Evolutionary conservation across 2,329 filamentous ascomycete genomes (phyloP).

Genomic region (Penicillium griseofulvum): DNA sequence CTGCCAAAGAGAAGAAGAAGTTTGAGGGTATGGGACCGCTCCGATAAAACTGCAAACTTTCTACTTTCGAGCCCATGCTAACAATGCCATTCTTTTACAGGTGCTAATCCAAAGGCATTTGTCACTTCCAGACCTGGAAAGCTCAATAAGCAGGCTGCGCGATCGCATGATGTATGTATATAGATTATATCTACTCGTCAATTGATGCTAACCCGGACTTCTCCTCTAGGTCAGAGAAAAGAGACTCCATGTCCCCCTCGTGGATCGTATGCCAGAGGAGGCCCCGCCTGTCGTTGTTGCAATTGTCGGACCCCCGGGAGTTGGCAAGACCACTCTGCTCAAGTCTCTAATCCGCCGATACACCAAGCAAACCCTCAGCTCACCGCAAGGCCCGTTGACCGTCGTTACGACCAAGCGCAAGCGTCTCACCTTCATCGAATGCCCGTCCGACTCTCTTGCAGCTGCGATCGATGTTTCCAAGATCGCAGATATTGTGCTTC

Average conservation of each 20-base stretch:
- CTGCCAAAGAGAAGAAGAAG: constrained; percentile 86
- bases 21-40: constrained; percentile 52
- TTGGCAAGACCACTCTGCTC: constrained; percentile 89
- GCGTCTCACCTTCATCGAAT: constrained; percentile 92
- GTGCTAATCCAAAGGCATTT: constrained; percentile 86
- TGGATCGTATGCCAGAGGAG: constrained; percentile 94
- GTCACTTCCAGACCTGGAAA: constrained; percentile 78
- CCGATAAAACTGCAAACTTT: constrained; percentile 14
- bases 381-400: constrained; percentile 88
- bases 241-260: constrained; percentile 89
- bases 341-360: constrained; percentile 93
- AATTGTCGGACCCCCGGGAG: constrained; percentile 88
- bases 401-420: constrained; percentile 96
- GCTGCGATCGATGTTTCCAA: constrained; percentile 97
- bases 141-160: constrained; percentile 64
- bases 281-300: constrained; percentile 88
- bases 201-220: constrained; percentile 15
- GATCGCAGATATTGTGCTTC: constrained; percentile 91
- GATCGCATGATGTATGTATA: constrained; percentile 53
- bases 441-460: constrained; percentile 87
- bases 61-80: constrained; percentile 8
- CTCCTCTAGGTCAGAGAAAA: constrained; percentile 81
- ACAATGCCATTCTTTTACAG: constrained; percentile 40
- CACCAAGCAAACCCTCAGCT: constrained; percentile 88
- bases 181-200: neutral